Conservation (phyloP, 768 basidiomycete genomes). For the Neoboletus magnificus region DNA sequence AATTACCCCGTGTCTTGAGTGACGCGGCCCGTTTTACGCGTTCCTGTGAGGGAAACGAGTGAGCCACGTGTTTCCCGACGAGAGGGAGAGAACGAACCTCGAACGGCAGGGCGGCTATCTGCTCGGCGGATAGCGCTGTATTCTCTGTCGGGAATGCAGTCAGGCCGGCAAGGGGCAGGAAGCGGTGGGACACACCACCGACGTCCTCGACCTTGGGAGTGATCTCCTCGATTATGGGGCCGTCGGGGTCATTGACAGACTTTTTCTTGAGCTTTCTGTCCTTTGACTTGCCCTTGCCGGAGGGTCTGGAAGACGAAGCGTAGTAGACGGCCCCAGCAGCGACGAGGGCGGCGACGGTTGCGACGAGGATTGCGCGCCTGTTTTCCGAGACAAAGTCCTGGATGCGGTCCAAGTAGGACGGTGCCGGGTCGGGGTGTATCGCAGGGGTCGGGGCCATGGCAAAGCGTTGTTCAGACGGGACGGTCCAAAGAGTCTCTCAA, state of each 20-base stretch:
- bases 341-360: constrained; percentile 66
- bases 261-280: constrained; percentile 53
- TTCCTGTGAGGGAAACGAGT: constrained; percentile 44
- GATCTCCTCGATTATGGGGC: constrained; percentile 79
- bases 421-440: neutral
- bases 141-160: constrained; percentile 35
- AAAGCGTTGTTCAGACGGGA: too few relatives aligned
- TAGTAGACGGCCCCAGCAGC: constrained; percentile 77
- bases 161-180: neutral
- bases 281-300: constrained; percentile 47
- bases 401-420: constrained; percentile 56
- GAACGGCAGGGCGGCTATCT: constrained; percentile 53
- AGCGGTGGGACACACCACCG: constrained; percentile 26
- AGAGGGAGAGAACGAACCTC: constrained; percentile 43
- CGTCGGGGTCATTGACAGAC: constrained; percentile 54
- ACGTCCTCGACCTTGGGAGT: constrained; percentile 42
- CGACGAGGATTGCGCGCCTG: constrained; percentile 69
- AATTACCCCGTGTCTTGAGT: constrained; percentile 71
- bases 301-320: constrained; percentile 41
- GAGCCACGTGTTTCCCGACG: neutral
- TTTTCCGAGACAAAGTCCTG: constrained; percentile 72
- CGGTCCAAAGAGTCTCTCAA: neutral
- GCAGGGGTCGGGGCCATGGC: constrained; percentile 23
- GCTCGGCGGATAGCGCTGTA: constrained; percentile 45
- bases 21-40: constrained; percentile 57